phyloP scores from a whole-genome alignment of 2,329 filamentous ascomycete genomes.

The Knufia fluminis region DNA sequence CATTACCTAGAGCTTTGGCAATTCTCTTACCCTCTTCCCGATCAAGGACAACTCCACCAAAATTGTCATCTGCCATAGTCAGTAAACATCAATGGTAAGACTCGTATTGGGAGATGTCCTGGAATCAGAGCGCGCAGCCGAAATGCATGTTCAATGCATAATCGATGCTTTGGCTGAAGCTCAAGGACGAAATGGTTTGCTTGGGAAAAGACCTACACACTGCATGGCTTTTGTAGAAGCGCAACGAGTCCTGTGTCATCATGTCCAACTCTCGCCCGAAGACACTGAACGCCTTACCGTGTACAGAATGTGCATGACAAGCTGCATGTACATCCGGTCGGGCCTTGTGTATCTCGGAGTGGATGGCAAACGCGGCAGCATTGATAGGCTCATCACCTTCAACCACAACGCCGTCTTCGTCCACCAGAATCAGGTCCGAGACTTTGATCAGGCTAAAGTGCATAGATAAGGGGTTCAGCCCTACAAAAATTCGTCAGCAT shows the following conservation, averaged over 20 bases:
- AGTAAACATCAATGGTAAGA: too few species aligned
- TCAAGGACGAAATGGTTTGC: too few species aligned
- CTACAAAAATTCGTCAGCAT: slow-evolving; percentile 11
- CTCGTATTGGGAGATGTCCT: too few species aligned
- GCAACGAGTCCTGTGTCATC: slow-evolving; percentile 40
- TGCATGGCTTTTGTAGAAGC: slow-evolving; percentile 30
- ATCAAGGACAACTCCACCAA: slow-evolving; percentile 46
- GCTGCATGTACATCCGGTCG: slow-evolving; percentile 41
- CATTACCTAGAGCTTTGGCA: slow-evolving; percentile 27
- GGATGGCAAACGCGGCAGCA: slow-evolving; percentile 40
- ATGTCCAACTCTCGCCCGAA: slow-evolving; percentile 40
- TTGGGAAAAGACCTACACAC: too few species aligned
- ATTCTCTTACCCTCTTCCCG: slow-evolving; percentile 44
- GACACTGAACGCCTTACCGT: slow-evolving; percentile 40
- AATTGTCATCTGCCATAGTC: too few species aligned
- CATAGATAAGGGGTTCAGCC: slow-evolving; percentile 37
- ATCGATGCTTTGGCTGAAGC: too few species aligned
- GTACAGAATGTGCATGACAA: slow-evolving; percentile 33
- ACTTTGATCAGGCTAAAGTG: slow-evolving; percentile 38
- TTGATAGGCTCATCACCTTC: slow-evolving; percentile 37
- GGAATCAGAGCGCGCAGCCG: too few species aligned
- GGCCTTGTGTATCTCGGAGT: slow-evolving; percentile 42
- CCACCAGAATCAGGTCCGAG: slow-evolving; percentile 35
- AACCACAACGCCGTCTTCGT: slow-evolving; percentile 34
- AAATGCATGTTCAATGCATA: too few species aligned